Percentiles rank a stretch among this genome's conserved stretches.
These are phyloP conservation scores for Scolecobasidium constrictum DNA, from an alignment of 2,329 filamentous ascomycete species.

Conservation along the genomic window DNA sequence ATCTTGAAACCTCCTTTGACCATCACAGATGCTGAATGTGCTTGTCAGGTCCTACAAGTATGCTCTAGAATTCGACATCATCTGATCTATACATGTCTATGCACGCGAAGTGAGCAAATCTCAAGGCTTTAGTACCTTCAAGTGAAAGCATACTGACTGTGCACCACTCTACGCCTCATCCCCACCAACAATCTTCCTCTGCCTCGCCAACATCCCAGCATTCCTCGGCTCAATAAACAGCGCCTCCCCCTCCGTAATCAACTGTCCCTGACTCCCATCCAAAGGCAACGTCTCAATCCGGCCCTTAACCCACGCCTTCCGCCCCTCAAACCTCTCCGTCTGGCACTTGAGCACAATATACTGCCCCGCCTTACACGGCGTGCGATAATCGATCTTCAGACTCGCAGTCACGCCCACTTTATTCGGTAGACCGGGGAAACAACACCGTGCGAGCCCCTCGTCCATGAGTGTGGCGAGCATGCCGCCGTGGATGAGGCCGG, in stretches of 20 bases:
- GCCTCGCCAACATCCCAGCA: slow-evolving; percentile 46
- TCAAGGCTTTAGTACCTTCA: too few relatives aligned
- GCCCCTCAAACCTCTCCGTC: slow-evolving; percentile 77
- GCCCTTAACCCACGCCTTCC: slow-evolving; percentile 91
- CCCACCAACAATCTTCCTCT: slow-evolving; percentile 25
- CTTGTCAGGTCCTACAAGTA: too few relatives aligned
- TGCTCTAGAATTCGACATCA: too few relatives aligned
- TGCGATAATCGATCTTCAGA: slow-evolving; percentile 70
- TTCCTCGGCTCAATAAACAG: slow-evolving; percentile 83
- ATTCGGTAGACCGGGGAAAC: slow-evolving; percentile 78
- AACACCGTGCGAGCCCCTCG: slow-evolving; percentile 78
- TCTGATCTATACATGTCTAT: too few relatives aligned
- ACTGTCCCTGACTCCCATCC: slow-evolving; percentile 39
- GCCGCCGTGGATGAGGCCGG: slow-evolving; percentile 82
- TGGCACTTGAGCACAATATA: slow-evolving; percentile 70
- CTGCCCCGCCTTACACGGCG: slow-evolving; percentile 62
- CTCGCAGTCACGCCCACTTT: slow-evolving; percentile 80
- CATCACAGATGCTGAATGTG: too few relatives aligned
- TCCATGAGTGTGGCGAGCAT: slow-evolving; percentile 87
- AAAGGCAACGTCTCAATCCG: slow-evolving; percentile 67
- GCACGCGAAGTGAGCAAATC: too few relatives aligned
- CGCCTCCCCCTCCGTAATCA: slow-evolving; percentile 70
- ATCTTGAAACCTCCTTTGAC: too few relatives aligned
- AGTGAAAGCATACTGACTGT: too few relatives aligned
- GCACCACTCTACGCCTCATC: slow-evolving; percentile 15